Base-by-base conservation (phyloP, 176 grass and related monocot genomes). In the Cymbopogon citratus region DNA sequence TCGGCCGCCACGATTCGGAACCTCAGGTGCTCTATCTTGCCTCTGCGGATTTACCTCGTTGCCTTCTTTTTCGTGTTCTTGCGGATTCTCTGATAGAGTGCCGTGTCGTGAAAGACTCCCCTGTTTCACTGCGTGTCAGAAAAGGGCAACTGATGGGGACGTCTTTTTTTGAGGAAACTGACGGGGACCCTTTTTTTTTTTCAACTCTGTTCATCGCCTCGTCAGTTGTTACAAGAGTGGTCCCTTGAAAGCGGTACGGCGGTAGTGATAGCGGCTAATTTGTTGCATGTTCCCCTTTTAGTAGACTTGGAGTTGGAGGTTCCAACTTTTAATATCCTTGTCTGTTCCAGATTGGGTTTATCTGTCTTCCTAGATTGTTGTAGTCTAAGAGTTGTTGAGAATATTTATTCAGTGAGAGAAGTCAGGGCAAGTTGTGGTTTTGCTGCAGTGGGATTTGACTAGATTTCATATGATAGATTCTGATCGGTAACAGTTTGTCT, bases 1-100 rank as follows among this genome's bases (percentile, higher is more conserved):
- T 84, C 80, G 25, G 73, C 80, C 59, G 89, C 85, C 56, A 83
- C 57, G n/a, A 89, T 94, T 60, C 80, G 91, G 73, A 94, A 88
- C 33, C 71, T 90, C 48, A 94, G 91, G 91, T 90, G 59, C 68
- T 74, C 6, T 26, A 3, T 27, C 59, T 12, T 62, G 24, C 23
- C 4, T 10, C 7, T 35, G 16, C 14, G 63, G 29, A 35, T 9
- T 12, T 12, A 10, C 63, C 13, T 14, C 16, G 40, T 5, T 72
- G 52, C 12, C 39, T 5, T 61, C 0, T 60, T 61, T 0, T 60
- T 5, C 7, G 10, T 16, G 45, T 24, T 34, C 51, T 7, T 43
- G 57, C 7, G 27, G 28, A 12, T 69, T 41, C 19, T 77, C 27
- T 36, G 75, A n/a, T n/a, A n/a, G n/a, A n/a, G 60, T 39, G 27